These are phyloP conservation scores for Verbena officinalis DNA, from an alignment of 257 asterid genomes.

Conservation along the genomic window DNA sequence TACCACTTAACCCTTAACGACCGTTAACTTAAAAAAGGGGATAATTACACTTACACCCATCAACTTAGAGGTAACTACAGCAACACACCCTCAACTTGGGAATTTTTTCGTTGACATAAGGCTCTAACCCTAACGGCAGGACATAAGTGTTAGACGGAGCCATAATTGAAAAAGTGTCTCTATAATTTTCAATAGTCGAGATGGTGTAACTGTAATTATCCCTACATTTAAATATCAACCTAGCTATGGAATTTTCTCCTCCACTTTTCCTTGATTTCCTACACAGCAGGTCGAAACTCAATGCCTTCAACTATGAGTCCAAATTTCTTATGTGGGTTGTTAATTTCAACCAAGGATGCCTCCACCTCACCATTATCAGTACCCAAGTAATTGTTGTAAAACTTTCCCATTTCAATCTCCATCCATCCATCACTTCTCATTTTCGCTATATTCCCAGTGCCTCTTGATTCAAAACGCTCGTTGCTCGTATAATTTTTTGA, in stretches of 20 bases:
- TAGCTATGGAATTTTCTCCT: not conserved
- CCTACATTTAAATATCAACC: not conserved
- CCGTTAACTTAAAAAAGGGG: too few relatives aligned
- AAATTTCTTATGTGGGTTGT: conserved; percentile 35
- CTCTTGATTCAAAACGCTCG: conserved; percentile 27
- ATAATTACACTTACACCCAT: too few relatives aligned
- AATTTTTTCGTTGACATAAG: too few relatives aligned
- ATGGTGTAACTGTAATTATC: too few relatives aligned
- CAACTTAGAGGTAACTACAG: too few relatives aligned
- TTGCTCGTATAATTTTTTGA: conserved; percentile 8
- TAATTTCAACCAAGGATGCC: conserved; percentile 54
- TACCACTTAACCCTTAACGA: too few relatives aligned
- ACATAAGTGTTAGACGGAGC: too few relatives aligned
- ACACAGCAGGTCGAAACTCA: conserved; percentile 61
- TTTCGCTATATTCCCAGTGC: conserved; percentile 42
- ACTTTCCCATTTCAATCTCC: conserved; percentile 60
- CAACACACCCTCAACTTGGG: too few relatives aligned
- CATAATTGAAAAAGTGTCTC: too few relatives aligned
- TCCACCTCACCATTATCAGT: conserved; percentile 53
- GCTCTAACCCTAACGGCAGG: too few relatives aligned
- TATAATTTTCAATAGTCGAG: too few relatives aligned
- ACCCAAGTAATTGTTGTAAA: conserved; percentile 36
- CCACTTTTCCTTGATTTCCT: not conserved
- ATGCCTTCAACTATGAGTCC: conserved; percentile 68
- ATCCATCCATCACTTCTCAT: conserved; percentile 61